Conservation (phyloP, 78 protist genomes). For the Speleostelium caveatum region DNA sequence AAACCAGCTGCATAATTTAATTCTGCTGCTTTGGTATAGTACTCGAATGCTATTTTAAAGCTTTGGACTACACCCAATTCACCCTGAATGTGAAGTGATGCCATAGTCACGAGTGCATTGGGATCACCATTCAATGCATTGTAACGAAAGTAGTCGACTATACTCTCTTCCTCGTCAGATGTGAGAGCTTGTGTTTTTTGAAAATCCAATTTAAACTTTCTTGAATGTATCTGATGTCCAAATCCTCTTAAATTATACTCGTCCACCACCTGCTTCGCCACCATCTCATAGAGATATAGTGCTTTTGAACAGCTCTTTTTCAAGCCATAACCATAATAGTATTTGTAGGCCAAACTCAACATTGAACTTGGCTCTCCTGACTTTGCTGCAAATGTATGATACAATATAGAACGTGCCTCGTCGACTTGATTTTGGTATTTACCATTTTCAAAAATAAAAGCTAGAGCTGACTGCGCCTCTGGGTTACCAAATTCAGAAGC, state of each 20-base stretch:
- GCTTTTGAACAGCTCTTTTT: conserved; percentile 76
- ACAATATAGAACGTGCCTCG: conserved; percentile 43
- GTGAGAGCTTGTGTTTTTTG: not conserved
- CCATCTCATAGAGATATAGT: conserved; percentile 65
- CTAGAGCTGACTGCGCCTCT: conserved; percentile 70
- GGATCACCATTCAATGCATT: conserved; percentile 83
- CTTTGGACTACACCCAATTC: conserved; percentile 62
- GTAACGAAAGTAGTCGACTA: conserved; percentile 82
- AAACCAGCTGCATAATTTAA: conserved; percentile 54
- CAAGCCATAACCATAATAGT: conserved; percentile 83
- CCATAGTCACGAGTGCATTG: conserved; percentile 81
- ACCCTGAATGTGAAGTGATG: conserved; percentile 80
- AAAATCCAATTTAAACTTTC: conserved; percentile 5
- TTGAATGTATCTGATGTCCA: conserved; percentile 42
- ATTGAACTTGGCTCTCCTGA: conserved; percentile 69
- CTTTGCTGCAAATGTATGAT: conserved; percentile 82
- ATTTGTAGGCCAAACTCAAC: conserved; percentile 80
- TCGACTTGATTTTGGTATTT: conserved; percentile 25
- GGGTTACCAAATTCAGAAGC: conserved; percentile 56
- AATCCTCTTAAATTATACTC: conserved; percentile 39
- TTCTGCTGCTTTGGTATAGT: conserved; percentile 57
- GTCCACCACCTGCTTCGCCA: conserved; percentile 48
- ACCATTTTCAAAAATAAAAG: conserved; percentile 75
- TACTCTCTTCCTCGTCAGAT: conserved; percentile 32
- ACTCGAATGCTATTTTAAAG: conserved; percentile 57